Percentiles rank a stretch among this genome's conserved stretches.
These are phyloP conservation scores for Stereum hirsutum DNA, from an alignment of 1,284 basidiomycete genomes.

Conservation along the genomic window DNA sequence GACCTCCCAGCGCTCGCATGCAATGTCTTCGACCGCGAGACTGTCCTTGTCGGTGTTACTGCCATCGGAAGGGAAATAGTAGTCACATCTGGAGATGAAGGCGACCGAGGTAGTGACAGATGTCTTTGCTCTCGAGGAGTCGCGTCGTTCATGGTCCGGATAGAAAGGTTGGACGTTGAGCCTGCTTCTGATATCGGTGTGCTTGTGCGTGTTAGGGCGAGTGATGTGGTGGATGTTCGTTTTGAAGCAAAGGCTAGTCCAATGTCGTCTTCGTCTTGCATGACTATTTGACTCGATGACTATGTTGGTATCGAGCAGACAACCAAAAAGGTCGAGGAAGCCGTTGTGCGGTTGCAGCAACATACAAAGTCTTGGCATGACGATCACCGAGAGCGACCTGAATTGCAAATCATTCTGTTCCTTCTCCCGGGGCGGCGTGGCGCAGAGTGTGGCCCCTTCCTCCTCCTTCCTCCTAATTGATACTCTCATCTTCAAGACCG, in stretches of 20 bases:
- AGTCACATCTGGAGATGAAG: conserved; percentile 17
- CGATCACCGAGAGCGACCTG: too few relatives aligned
- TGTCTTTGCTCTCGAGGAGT: background rate
- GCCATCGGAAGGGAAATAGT: background rate
- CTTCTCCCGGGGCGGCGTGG: too few relatives aligned
- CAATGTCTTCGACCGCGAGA: conserved; percentile 32
- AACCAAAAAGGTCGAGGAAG: too few relatives aligned
- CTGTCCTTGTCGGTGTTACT: conserved; percentile 5
- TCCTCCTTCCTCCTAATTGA: too few relatives aligned
- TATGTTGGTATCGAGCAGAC: too few relatives aligned
- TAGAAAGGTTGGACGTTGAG: background rate
- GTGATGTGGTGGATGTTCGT: conserved; percentile 13
- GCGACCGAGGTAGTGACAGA: conserved; percentile 10
- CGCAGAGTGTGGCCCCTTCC: too few relatives aligned
- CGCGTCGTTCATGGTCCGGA: background rate
- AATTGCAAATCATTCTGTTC: too few relatives aligned
- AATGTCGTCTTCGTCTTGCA: conserved; percentile 21
- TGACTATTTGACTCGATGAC: too few relatives aligned
- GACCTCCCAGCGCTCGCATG: conserved; percentile 25
- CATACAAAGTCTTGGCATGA: too few relatives aligned
- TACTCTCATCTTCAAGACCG: too few relatives aligned
- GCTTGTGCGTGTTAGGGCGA: conserved; percentile 6
- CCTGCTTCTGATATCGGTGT: background rate
- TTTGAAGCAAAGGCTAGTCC: conserved; percentile 12
- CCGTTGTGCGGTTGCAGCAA: too few relatives aligned